These are phyloP conservation scores for Daldinia childiae DNA, from an alignment of 495 filamentous ascomycete genomes.

Conservation along the genomic window DNA sequence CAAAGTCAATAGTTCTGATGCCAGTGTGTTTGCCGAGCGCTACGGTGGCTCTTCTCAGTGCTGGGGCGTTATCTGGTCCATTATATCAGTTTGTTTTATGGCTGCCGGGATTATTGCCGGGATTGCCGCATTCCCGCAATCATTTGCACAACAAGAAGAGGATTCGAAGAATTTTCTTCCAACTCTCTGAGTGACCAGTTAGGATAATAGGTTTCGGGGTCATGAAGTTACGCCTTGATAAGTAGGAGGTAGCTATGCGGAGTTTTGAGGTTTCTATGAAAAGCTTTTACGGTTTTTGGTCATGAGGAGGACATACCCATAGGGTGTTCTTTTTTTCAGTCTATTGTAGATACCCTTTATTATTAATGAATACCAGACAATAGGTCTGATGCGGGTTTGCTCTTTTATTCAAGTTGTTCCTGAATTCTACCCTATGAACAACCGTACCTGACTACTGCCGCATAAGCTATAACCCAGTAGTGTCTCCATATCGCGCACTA, in stretches of 20 bases:
- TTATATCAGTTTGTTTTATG: constrained; percentile 76
- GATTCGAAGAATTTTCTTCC: constrained; percentile 73
- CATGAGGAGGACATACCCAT: constrained; percentile 9
- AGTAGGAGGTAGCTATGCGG: neutral
- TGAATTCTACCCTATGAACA: neutral
- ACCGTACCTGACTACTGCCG: neutral
- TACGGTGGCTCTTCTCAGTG: constrained; percentile 84
- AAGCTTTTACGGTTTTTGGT: neutral
- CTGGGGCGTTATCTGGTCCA: constrained; percentile 82
- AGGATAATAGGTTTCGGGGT: neutral
- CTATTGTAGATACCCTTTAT: constrained; percentile 26
- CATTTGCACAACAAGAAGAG: constrained; percentile 70
- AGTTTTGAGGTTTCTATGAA: neutral
- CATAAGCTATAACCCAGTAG: neutral
- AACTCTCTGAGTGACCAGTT: constrained; percentile 39
- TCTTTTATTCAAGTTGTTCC: neutral
- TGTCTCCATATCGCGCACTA: neutral
- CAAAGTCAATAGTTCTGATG: constrained; percentile 82
- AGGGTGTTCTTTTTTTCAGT: constrained; percentile 9
- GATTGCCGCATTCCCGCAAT: constrained; percentile 78
- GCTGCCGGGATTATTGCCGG: constrained; percentile 74
- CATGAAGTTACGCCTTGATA: neutral
- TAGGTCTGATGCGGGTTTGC: neutral
- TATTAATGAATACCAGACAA: constrained; percentile 2
- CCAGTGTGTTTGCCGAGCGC: constrained; percentile 79